Base-by-base conservation (phyloP, 371 early-diverging fungal genomes). In the Dichotomocladium elegans region DNA sequence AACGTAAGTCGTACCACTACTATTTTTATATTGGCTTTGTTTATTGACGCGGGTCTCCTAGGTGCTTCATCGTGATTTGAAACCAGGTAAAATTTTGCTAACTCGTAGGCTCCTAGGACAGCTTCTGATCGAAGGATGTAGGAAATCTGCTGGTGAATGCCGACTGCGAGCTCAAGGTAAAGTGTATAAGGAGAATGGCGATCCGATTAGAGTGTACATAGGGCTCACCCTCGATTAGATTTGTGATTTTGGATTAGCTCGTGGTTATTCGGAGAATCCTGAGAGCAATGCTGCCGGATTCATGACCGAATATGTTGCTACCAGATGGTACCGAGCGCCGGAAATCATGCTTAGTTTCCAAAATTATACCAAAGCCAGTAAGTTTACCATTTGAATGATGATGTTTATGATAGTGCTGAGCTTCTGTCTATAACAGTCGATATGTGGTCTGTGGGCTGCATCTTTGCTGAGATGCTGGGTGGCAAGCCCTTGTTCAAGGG, bases 281-380 rank as follows among this genome's bases (percentile, higher is more conserved):
- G 95, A 92, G 15, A 82, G 79, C 42, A 89, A 90, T 62, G 85
- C 84, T 51, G 85, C 85, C 52, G 93, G 93, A 2, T 94, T 94
- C 61, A 90, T 96, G 93, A 95, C 95, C 28, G 94, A 96, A 70
- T 96, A 96, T 58, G 99, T 97, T 26, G 93, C 98, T 40, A 99
- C 99, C 0, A 80, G 99, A 58, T 99, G 99, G 99, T 99, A 99
- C 71, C 83, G 99, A 57, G 91, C 99, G 10, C 99, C 99, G 24
- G 99, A 99, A 70, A 91, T 99, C 53, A 95, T 99, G 90, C 74
- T 99, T 34, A 93, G 93, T 49, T 90, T 91, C 71, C 87, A 90
- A 58, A 85, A 80, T 47, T 99, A 99, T 74, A 92, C 93, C 37
- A 94, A 94, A 82, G 95, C 96, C 35, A 94, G 92, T 91, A 81